Evolutionary conservation across 331 rosid species (phyloP).

Genomic region (Spiraea crenata): DNA sequence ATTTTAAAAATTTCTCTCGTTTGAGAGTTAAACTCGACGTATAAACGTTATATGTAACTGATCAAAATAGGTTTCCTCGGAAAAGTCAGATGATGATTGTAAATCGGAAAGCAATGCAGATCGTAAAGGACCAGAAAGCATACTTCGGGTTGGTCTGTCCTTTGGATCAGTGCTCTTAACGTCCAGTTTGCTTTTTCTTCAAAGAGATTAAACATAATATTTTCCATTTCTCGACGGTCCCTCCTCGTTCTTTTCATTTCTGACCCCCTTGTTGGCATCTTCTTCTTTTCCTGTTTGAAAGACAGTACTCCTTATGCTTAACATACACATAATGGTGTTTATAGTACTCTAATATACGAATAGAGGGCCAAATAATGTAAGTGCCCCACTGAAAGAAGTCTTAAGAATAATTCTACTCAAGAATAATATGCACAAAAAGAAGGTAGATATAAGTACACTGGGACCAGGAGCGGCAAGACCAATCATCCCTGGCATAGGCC

Average conservation of each 20-base stretch:
- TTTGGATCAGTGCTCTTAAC: conserved; percentile 67
- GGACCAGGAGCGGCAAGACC: conserved; percentile 45
- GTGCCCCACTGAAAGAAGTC: conserved; percentile 3
- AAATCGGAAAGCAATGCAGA: background rate
- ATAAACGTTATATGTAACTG: background rate
- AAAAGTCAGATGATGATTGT: background rate
- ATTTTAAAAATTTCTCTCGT: background rate
- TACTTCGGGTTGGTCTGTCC: conserved; percentile 97
- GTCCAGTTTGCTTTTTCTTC: conserved; percentile 82
- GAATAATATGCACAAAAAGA: conserved; percentile 14
- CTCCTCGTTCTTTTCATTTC: conserved; percentile 77
- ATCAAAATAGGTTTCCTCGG: background rate
- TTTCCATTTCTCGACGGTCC: conserved; percentile 86
- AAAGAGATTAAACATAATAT: conserved; percentile 75
- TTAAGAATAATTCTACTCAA: conserved; percentile 9
- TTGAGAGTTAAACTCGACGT: background rate
- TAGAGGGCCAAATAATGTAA: conserved; percentile 7
- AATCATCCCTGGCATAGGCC: conserved; percentile 81
- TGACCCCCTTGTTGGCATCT: conserved; percentile 44
- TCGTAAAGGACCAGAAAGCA: conserved; percentile 15
- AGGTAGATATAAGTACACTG: conserved; percentile 38
- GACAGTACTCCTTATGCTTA: conserved; percentile 20
- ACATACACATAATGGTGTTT: conserved; percentile 13
- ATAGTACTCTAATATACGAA: conserved; percentile 1
- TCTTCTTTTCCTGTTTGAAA: conserved; percentile 76